Conservation (phyloP, 1,284 basidiomycete genomes). For the Malassezia nana region DNA sequence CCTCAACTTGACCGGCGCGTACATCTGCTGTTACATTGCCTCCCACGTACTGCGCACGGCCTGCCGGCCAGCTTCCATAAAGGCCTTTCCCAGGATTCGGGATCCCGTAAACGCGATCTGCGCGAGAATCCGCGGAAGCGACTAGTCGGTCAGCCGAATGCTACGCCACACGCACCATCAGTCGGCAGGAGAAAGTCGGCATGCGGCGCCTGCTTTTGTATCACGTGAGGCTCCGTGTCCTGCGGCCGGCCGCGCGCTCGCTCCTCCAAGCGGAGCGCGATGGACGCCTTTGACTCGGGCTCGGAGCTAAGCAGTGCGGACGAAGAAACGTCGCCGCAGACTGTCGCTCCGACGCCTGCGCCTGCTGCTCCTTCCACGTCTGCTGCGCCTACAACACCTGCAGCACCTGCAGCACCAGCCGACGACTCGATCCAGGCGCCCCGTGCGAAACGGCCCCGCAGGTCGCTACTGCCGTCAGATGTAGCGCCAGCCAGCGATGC, state of each 20-base stretch:
- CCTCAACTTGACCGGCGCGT: constrained; percentile 61
- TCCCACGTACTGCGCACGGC: constrained; percentile 72
- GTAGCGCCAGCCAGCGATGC: background rate
- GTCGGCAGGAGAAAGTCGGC: background rate
- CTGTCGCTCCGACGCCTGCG: background rate
- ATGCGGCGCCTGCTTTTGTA: background rate
- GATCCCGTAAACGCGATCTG: constrained; percentile 72
- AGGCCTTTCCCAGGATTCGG: constrained; percentile 80
- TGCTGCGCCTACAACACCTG: background rate
- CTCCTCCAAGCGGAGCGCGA: background rate
- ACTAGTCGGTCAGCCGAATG: constrained; percentile 22
- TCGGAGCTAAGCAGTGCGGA: constrained; percentile 17
- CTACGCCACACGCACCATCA: constrained; percentile 11
- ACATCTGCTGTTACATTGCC: constrained; percentile 59
- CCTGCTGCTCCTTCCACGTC: background rate
- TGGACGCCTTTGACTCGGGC: constrained; percentile 16
- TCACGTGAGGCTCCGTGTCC: background rate
- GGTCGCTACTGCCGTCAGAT: background rate
- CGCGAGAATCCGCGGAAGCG: constrained; percentile 57
- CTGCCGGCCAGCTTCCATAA: constrained; percentile 79
- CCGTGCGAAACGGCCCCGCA: background rate
- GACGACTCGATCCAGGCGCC: background rate
- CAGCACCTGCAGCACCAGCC: background rate
- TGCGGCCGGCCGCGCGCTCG: background rate
- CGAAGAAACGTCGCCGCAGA: background rate